phyloP scores from a whole-genome alignment of 2,329 filamentous ascomycete genomes.

The Claviceps sp. region DNA sequence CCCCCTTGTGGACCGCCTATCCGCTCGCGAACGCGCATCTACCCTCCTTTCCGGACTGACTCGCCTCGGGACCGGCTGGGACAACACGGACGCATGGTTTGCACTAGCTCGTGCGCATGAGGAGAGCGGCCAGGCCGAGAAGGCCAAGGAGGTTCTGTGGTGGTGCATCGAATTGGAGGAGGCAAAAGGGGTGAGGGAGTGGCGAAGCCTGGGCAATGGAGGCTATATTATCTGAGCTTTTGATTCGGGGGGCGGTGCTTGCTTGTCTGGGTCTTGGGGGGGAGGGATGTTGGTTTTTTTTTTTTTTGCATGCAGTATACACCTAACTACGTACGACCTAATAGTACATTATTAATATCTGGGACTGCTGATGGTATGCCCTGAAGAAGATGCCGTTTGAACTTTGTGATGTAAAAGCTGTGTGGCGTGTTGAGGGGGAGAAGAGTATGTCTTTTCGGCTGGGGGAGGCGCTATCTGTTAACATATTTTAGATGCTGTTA shows the following conservation, averaged over 20 bases:
- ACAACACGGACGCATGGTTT: slow-evolving; percentile 87
- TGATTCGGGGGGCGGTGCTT: slow-evolving; percentile 6
- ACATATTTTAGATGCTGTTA: too few species aligned
- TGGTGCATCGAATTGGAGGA: slow-evolving; percentile 97
- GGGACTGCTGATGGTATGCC: too few species aligned
- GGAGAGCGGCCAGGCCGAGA: slow-evolving; percentile 69
- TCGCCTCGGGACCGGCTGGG: slow-evolving; percentile 78
- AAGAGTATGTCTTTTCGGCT: too few species aligned
- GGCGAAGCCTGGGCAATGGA: slow-evolving; percentile 55
- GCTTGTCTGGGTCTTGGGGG: too few species aligned
- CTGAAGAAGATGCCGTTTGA: too few species aligned
- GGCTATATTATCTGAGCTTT: slow-evolving; percentile 40
- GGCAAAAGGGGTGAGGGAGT: slow-evolving; percentile 62
- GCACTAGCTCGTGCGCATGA: slow-evolving; percentile 78
- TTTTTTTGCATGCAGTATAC: background rate
- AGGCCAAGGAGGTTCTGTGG: slow-evolving; percentile 88
- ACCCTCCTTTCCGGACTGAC: slow-evolving; percentile 71
- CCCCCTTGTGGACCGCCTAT: slow-evolving; percentile 67
- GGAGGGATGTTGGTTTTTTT: background rate
- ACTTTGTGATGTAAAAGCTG: too few species aligned
- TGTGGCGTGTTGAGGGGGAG: too few species aligned
- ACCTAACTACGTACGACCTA: background rate
- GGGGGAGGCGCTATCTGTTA: too few species aligned
- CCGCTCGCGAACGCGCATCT: slow-evolving; percentile 79
- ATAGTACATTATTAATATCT: background rate